Conservation (phyloP, 2,329 filamentous ascomycete genomes). For the Lachnellula suecica region DNA sequence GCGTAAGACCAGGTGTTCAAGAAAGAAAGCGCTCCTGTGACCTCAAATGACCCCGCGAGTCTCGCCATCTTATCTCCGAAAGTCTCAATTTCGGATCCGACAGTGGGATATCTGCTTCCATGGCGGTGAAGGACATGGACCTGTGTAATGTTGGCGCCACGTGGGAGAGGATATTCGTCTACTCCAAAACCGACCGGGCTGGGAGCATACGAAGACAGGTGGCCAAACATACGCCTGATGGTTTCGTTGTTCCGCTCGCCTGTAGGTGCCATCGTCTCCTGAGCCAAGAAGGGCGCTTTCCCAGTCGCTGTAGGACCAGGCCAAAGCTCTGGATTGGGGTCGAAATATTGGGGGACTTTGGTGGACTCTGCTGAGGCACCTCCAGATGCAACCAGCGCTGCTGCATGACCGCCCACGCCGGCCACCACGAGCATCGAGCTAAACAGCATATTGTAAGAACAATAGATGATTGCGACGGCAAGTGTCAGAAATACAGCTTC, state of each 20-base stretch:
- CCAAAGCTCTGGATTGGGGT: conserved; percentile 59
- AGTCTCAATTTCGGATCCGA: conserved; percentile 50
- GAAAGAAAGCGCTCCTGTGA: conserved; percentile 61
- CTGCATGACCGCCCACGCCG: not conserved
- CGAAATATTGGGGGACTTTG: conserved; percentile 61
- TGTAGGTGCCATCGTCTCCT: conserved; percentile 69
- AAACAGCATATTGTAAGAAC: conserved; percentile 19
- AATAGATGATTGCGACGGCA: conserved; percentile 15
- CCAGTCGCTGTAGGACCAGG: conserved; percentile 71
- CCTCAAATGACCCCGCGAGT: conserved; percentile 51
- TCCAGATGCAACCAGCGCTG: not conserved
- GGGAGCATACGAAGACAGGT: conserved; percentile 68
- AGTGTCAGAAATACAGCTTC: not conserved
- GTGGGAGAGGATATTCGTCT: conserved; percentile 66
- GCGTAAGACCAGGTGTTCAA: conserved; percentile 68
- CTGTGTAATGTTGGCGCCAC: conserved; percentile 67
- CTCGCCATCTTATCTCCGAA: conserved; percentile 60
- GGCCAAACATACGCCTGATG: conserved; percentile 71
- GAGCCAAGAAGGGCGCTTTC: conserved; percentile 65
- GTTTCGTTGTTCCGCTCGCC: conserved; percentile 59
- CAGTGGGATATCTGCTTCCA: conserved; percentile 71
- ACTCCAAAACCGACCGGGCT: conserved; percentile 70
- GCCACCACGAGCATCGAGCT: not conserved
- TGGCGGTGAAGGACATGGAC: conserved; percentile 68
- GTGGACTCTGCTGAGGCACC: conserved; percentile 16